A percentile compares a stretch with the other conserved stretches of the same genome.
These are phyloP conservation scores for Halophytophthora batemanensis DNA, from an alignment of 352 stramenopile genomes.

Conservation along the genomic window DNA sequence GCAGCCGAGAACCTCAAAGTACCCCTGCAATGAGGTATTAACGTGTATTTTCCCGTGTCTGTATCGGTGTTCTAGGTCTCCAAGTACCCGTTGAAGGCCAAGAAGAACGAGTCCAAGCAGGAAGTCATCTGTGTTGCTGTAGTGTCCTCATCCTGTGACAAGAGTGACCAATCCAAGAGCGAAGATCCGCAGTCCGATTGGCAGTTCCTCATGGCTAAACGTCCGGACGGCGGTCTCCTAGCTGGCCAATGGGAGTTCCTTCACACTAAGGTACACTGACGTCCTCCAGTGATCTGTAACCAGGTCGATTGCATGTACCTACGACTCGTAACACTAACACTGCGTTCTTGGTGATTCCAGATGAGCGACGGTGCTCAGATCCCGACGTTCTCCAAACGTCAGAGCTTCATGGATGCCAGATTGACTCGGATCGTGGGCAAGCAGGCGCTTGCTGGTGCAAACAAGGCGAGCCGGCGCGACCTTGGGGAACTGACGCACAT, in stretches of 20 bases:
- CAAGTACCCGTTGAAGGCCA: conserved; percentile 78
- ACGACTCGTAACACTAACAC: not conserved
- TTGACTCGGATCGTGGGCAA: conserved; percentile 38
- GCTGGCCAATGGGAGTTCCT: conserved; percentile 90
- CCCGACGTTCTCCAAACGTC: conserved; percentile 56
- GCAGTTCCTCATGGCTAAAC: conserved; percentile 79
- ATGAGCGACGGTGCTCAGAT: conserved; percentile 63
- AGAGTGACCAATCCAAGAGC: conserved; percentile 6
- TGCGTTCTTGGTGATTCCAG: conserved; percentile 21
- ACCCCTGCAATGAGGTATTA: not conserved
- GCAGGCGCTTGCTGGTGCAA: conserved; percentile 9
- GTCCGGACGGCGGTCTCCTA: conserved; percentile 66
- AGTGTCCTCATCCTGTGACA: conserved; percentile 33
- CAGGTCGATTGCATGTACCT: not conserved
- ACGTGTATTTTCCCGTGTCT: conserved; percentile 1
- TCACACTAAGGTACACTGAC: conserved; percentile 49
- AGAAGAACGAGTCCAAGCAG: conserved; percentile 75
- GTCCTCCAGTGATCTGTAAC: too few species aligned
- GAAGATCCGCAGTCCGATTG: conserved; percentile 28
- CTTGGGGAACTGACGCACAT: conserved; percentile 79
- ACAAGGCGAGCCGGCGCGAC: conserved; percentile 40
- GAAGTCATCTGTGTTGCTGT: conserved; percentile 77
- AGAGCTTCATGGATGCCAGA: conserved; percentile 44
- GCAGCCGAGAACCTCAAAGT: not conserved
- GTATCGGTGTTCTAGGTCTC: conserved; percentile 59